These are phyloP conservation scores for Bromus sterilis DNA, from an alignment of 176 grass and related monocot genomes.

Conservation along the genomic window DNA sequence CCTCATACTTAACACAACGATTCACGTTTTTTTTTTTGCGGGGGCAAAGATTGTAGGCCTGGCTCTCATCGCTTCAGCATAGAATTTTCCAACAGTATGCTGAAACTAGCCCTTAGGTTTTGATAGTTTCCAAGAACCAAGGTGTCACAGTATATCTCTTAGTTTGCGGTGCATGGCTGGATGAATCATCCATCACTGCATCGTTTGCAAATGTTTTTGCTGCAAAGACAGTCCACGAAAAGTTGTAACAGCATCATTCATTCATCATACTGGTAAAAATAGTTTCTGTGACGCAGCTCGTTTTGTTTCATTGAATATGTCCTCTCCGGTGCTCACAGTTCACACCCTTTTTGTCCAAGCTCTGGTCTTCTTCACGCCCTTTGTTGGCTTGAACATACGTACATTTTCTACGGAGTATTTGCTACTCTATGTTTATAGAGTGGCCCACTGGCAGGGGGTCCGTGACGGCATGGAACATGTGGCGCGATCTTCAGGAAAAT, in stretches of 20 bases:
- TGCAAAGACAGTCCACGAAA: background rate
- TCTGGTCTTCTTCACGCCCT: background rate
- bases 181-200: background rate
- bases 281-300: background rate
- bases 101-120: conserved; percentile 14
- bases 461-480: background rate
- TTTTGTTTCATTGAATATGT: background rate
- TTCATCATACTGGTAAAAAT: background rate
- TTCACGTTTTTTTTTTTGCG: background rate
- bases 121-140: background rate
- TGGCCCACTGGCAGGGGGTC: background rate
- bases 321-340: background rate
- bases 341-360: background rate
- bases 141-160: background rate
- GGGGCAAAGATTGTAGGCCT: conserved; percentile 6
- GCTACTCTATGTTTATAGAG: too few relatives aligned
- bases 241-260: background rate
- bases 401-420: background rate
- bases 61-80: conserved; percentile 18
- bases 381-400: background rate
- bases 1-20: background rate
- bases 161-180: background rate
- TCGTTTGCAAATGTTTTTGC: background rate
- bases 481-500: background rate
- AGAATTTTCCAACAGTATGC: conserved; percentile 52